A percentile compares a stretch with the other conserved stretches of the same genome.
Evolutionary conservation across 192 early-diverging fungal species (phyloP).

Genomic region (Backusella circina): DNA sequence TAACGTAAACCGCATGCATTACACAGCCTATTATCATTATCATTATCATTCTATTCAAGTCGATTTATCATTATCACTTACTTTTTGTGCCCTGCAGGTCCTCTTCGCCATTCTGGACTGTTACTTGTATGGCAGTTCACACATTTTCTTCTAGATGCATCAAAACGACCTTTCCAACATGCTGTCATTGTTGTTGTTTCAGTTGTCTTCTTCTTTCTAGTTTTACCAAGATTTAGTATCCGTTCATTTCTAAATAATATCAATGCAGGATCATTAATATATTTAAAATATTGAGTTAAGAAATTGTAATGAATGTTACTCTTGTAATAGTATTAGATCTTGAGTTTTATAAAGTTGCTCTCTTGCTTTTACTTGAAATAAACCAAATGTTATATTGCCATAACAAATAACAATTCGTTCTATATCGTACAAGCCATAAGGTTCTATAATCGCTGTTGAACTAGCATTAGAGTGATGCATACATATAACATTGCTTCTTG

Average conservation of each 20-base stretch:
- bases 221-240: background rate
- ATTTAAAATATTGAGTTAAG: background rate
- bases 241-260: background rate
- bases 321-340: background rate
- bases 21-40: background rate
- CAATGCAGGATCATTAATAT: background rate
- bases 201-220: background rate
- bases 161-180: background rate
- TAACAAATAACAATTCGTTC: background rate
- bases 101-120: slow-evolving; percentile 24
- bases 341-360: background rate
- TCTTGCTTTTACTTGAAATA: background rate
- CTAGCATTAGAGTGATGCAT: background rate
- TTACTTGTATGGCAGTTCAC: slow-evolving; percentile 13
- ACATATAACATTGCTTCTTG: background rate
- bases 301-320: background rate
- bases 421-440: background rate
- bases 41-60: background rate
- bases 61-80: background rate
- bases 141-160: slow-evolving; percentile 3
- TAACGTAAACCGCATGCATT: slow-evolving; percentile 8
- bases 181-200: background rate
- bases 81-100: slow-evolving; percentile 18
- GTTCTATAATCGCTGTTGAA: background rate
- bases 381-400: slow-evolving; percentile 2